Base-by-base conservation (phyloP, 768 basidiomycete genomes). In the Panaeolus papilionaceus region DNA sequence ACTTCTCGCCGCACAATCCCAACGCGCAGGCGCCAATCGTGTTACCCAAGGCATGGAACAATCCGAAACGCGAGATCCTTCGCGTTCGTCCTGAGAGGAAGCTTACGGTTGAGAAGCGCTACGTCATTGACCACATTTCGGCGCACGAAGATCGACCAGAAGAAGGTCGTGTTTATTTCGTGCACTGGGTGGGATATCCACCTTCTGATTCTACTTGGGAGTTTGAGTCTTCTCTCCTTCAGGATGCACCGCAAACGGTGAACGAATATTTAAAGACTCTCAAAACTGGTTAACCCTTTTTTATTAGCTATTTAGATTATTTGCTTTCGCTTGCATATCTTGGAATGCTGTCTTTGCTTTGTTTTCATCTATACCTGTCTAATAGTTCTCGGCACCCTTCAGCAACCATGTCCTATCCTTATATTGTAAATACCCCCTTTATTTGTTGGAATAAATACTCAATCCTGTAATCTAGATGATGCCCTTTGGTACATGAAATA, bases 181-280 rank as follows among this genome's bases (percentile, higher is more conserved):
- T 91, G 16, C 78, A 79, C 66, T 91, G 89, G 89, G 74, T 77
- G 42, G 88, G 89, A 0, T 91, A 89, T 72, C 62, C 79, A 0
- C 78, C 80, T 6, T 74, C 77, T 1, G 82, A 86, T 28, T 86
- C 83, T 10, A 87, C 88, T 37, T 90, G 89, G 89, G 89, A 90
- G 71, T 83, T 82, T 10, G 84, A 84, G 70, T 65, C 58, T 8
- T 73, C 73, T 4, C 78, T 91, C 38, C 54, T 77, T 66, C 77
- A 82, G 61, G 89, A 90, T 74, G 86, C 86, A 8, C 86, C 88
- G 0, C 42, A 38, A 0, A 71, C 77, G 0, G 79, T 91, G 38
- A 67, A 75, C 49, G 83, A 80, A 38, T 90, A 86, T 69, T 68
- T 79, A 39, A 44, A 66, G n/a, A 3, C 26, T 1, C 14, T 58